A percentile compares a stretch with the other conserved stretches of the same genome.
Evolutionary conservation across 805 yeast genomes (phyloP).

Genomic region (Komagataella populi): DNA sequence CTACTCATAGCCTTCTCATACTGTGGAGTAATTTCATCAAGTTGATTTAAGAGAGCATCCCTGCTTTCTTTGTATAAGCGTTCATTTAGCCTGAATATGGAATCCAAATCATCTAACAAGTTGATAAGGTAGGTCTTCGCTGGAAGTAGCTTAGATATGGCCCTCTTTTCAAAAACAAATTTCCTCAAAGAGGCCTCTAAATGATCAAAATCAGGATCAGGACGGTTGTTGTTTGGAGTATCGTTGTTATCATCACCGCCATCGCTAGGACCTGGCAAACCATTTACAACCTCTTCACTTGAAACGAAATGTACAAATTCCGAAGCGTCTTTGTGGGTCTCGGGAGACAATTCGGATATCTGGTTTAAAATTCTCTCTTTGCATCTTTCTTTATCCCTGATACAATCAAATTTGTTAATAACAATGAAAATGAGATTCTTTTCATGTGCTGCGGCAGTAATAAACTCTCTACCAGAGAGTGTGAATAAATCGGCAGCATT

Average conservation of each 20-base stretch:
- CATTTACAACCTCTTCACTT: slow-evolving; percentile 33
- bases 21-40: slow-evolving; percentile 49
- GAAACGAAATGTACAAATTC: slow-evolving; percentile 92
- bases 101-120: slow-evolving; percentile 48
- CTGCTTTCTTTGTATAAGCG: slow-evolving; percentile 36
- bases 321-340: slow-evolving; percentile 74
- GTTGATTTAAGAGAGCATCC: slow-evolving; percentile 28
- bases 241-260: slow-evolving; percentile 24
- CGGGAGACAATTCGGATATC: slow-evolving; percentile 76
- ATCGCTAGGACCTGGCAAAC: slow-evolving; percentile 21
- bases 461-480: slow-evolving; percentile 85
- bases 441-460: slow-evolving; percentile 80
- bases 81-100: slow-evolving; percentile 50
- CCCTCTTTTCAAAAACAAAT: slow-evolving; percentile 80
- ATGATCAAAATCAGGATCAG: slow-evolving; percentile 61
- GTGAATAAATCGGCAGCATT: slow-evolving; percentile 95
- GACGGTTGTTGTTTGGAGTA: slow-evolving; percentile 16
- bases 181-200: slow-evolving; percentile 76
- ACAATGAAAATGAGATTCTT: slow-evolving; percentile 89
- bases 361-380: slow-evolving; percentile 68
- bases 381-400: slow-evolving; percentile 72
- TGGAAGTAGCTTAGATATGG: slow-evolving; percentile 80
- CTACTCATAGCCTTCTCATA: slow-evolving; percentile 39
- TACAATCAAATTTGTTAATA: slow-evolving; percentile 83
- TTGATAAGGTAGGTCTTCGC: slow-evolving; percentile 80